phyloP scores from a whole-genome alignment of 805 yeast genomes.

The Cyberlindnera amylophila region DNA sequence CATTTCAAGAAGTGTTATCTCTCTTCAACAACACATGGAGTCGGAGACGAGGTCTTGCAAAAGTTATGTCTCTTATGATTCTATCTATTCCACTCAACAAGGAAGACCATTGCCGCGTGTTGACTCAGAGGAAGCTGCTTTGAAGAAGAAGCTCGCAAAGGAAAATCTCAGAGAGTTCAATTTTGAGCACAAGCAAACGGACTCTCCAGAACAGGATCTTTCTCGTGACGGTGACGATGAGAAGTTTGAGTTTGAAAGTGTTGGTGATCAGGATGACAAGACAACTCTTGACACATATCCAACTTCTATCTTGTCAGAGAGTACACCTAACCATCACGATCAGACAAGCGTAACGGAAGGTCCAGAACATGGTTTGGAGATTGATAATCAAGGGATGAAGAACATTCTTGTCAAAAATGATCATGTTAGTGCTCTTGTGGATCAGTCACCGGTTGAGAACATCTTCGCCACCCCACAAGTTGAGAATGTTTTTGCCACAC shows the following conservation, averaged over 20 bases:
- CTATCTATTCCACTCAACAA: slow-evolving; percentile 22
- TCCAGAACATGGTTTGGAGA: neutral
- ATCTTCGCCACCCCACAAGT: neutral
- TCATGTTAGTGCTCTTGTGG: no score
- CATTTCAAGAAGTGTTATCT: slow-evolving; percentile 23
- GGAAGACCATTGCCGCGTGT: no score
- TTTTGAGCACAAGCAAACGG: slow-evolving; percentile 25
- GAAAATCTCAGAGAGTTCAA: slow-evolving; percentile 46
- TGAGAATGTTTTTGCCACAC: neutral
- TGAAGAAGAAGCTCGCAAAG: slow-evolving; percentile 47
- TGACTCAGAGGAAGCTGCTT: slow-evolving; percentile 18
- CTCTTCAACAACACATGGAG: slow-evolving; percentile 18
- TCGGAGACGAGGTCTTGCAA: slow-evolving; percentile 18
- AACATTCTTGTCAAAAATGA: neutral
- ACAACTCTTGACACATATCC: slow-evolving; percentile 17
- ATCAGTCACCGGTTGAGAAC: no score
- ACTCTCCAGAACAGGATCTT: slow-evolving; percentile 1
- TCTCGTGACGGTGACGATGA: slow-evolving; percentile 17
- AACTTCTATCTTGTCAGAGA: slow-evolving; percentile 18
- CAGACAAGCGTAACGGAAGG: slow-evolving; percentile 5
- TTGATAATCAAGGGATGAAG: neutral
- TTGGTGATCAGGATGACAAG: slow-evolving; percentile 7
- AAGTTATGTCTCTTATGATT: slow-evolving; percentile 60
- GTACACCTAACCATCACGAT: slow-evolving; percentile 11
- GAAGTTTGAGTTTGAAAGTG: slow-evolving; percentile 16